phyloP scores from a whole-genome alignment of 768 basidiomycete species.

The Terana coerulea region DNA sequence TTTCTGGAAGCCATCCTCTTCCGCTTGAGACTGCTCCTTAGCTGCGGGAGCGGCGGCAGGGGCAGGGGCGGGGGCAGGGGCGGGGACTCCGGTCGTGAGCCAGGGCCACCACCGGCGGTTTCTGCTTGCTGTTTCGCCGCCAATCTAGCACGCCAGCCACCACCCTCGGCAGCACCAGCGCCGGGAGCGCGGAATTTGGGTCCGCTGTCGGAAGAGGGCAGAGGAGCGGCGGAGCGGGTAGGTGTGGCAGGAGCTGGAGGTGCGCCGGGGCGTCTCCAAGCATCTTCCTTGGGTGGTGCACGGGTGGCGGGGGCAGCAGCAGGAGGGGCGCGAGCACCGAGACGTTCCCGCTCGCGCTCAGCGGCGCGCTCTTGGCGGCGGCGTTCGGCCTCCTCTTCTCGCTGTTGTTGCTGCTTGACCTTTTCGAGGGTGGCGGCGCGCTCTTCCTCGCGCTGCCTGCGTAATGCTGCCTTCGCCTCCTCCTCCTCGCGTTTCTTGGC shows the following conservation, averaged over 20 bases:
- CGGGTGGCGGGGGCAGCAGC: constrained; percentile 12
- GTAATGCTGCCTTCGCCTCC: constrained; percentile 46
- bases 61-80: constrained; percentile 31
- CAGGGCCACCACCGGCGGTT: constrained; percentile 24
- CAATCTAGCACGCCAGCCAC: constrained; percentile 60
- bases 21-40: constrained; percentile 45
- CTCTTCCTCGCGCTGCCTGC: constrained; percentile 50
- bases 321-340: constrained; percentile 8
- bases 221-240: constrained; percentile 19
- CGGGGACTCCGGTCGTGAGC: constrained; percentile 36
- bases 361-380: constrained; percentile 34
- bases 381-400: constrained; percentile 64
- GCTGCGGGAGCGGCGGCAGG: constrained; percentile 18
- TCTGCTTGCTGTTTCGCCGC: constrained; percentile 39
- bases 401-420: constrained; percentile 55
- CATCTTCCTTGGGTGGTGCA: constrained; percentile 13
- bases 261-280: constrained; percentile 22
- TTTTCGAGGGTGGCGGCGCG: constrained; percentile 49
- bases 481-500: constrained; percentile 61
- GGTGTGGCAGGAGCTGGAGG: constrained; percentile 27
- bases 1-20: constrained; percentile 72
- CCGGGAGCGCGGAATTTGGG: constrained; percentile 46
- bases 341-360: constrained; percentile 26
- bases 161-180: constrained; percentile 29
- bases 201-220: constrained; percentile 26